Base-by-base conservation (phyloP, 2,329 filamentous ascomycete genomes). In the Trichoderma semiorbis region DNA sequence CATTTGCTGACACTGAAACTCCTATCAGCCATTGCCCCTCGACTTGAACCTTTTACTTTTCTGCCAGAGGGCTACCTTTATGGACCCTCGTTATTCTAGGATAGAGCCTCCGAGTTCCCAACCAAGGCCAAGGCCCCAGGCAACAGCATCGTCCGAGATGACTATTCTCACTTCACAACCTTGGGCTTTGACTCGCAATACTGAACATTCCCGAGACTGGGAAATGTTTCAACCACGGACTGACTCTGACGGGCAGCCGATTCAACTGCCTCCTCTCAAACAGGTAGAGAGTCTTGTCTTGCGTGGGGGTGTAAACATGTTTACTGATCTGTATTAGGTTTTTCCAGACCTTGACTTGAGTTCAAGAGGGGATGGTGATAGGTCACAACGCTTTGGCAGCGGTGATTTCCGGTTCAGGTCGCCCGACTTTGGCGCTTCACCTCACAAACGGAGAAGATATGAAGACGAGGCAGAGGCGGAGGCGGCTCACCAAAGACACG, bases 221-320 rank as follows among this genome's bases (percentile, higher is more conserved):
- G 82, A 83, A 34, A 80, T 79, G 39, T 77, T 79, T 21, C 77
- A 80, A 50, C 78, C 80, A 61, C 80, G 80, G 69, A 75, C 75
- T 21, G 83, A 86, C 68, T 77, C 76, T 26, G 83, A 86, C 67
- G 77, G 78, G n/a, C 81, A 83, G 73, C 78, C 79, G 72, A 77
- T 86, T 34, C 82, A 82, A 43, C 80, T 89, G 26, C 87, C 87
- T 24, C 85, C 87, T 1, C 87, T 89, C 64, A 82, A 85, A 74
- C 84, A 87, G 84, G 86, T 87, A 84, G 5, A 32, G 39, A n/a
- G 5, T 10, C 47, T 43, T 16, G 14, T 30, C 26, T 16, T 14
- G 26, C 18, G 3, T 30, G 26, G 21, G 12, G 18, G 12, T 26
- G 5, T 14, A 5, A 28, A 30, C 8, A 26, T 53, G 60, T 60